These are phyloP conservation scores for Penstemon barbatus DNA, from an alignment of 257 asterid genomes.

Conservation along the genomic window DNA sequence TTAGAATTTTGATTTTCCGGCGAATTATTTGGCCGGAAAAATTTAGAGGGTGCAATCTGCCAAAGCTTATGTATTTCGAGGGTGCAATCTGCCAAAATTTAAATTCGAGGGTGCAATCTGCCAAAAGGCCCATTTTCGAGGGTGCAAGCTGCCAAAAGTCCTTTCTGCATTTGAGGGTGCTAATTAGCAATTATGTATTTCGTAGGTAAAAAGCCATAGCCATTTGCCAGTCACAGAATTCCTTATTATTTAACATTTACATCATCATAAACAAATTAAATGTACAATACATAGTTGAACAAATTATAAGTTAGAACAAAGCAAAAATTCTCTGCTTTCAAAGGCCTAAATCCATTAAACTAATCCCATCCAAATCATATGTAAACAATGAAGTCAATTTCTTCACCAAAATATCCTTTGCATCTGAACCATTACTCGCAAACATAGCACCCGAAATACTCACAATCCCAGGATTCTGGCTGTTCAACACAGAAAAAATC, in stretches of 20 bases:
- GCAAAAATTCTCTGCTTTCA: not conserved
- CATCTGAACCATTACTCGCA: conserved; percentile 27
- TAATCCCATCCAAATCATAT: conserved; percentile 44
- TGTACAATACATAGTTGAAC: not conserved
- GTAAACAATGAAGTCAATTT: conserved; percentile 32
- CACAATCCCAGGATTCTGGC: conserved; percentile 76
- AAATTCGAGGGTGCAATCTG: no score
- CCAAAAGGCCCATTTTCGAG: no score
- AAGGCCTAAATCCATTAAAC: conserved; percentile 35
- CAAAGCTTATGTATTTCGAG: no score
- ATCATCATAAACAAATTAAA: not conserved
- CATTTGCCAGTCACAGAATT: not conserved
- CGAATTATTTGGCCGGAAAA: no score
- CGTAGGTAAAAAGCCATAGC: no score
- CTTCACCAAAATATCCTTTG: conserved; percentile 33
- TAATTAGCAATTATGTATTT: no score
- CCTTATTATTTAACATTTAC: not conserved
- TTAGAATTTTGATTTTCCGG: no score
- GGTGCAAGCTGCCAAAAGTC: no score
- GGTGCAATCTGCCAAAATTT: no score
- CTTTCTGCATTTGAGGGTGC: no score
- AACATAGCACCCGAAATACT: conserved; percentile 48
- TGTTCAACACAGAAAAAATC: conserved; percentile 52
- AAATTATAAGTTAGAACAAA: not conserved
- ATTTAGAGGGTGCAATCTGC: no score